These are phyloP conservation scores for Tricholoma flavovirens DNA, from an alignment of 768 basidiomycete genomes.

Conservation along the genomic window DNA sequence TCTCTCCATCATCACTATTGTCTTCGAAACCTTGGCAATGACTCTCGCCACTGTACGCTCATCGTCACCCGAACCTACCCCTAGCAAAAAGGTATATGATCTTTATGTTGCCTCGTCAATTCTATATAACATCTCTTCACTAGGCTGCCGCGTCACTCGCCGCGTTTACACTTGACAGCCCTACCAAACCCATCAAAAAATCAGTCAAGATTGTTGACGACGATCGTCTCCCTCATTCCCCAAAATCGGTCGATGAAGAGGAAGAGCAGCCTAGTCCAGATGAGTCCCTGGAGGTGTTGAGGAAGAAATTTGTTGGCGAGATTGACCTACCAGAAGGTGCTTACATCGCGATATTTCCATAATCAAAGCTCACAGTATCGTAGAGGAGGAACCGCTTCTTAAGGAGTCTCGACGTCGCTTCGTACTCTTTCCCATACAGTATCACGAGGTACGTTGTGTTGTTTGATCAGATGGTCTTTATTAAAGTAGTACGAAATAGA, in stretches of 20 bases:
- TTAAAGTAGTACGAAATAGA: slow-evolving; percentile 38
- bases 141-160: slow-evolving; percentile 43
- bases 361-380: slow-evolving; percentile 3
- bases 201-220: slow-evolving; percentile 11
- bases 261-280: slow-evolving; percentile 2
- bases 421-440: slow-evolving; percentile 92
- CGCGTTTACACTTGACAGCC: slow-evolving; percentile 32
- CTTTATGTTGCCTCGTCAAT: slow-evolving; percentile 6
- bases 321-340: slow-evolving; percentile 57
- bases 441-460: slow-evolving; percentile 63
- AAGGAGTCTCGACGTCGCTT: slow-evolving; percentile 75
- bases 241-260: slow-evolving; percentile 11
- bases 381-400: slow-evolving; percentile 77
- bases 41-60: slow-evolving; percentile 22
- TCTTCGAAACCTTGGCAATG: slow-evolving; percentile 19
- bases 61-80: slow-evolving; percentile 33
- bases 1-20: neutral
- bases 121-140: slow-evolving; percentile 5
- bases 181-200: slow-evolving; percentile 6
- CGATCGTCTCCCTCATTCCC: slow-evolving; percentile 14
- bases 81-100: slow-evolving; percentile 45
- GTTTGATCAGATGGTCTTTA: neutral
- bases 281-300: slow-evolving; percentile 14
- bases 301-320: slow-evolving; percentile 63
- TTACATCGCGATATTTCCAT: slow-evolving; percentile 5